These are phyloP conservation scores for Xylaria sp. DNA, from an alignment of 2,329 filamentous ascomycete species.

Conservation along the genomic window DNA sequence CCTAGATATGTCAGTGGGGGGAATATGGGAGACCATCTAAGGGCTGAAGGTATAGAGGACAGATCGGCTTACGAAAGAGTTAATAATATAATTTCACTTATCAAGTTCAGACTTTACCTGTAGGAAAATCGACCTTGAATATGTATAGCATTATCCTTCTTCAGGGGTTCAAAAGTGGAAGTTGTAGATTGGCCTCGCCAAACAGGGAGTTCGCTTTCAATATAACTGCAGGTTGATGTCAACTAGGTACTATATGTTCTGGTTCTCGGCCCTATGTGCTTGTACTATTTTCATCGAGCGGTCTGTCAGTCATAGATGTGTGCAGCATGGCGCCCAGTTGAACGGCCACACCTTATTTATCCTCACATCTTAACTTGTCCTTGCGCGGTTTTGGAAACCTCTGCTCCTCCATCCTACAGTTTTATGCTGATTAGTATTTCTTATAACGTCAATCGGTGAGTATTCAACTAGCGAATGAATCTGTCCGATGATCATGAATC, in stretches of 20 bases:
- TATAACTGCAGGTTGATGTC: not conserved
- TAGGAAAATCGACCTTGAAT: not conserved
- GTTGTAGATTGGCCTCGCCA: not conserved
- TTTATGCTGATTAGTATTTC: no score
- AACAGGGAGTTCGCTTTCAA: not conserved
- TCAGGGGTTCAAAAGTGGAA: not conserved
- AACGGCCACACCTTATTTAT: no score
- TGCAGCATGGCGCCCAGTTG: no score
- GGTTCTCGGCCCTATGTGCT: not conserved
- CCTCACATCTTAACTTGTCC: no score
- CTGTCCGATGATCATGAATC: no score
- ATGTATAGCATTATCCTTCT: not conserved
- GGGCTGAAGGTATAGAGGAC: constrained; percentile 1
- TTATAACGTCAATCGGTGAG: no score
- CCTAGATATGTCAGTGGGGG: not conserved
- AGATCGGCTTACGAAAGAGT: constrained; percentile 8
- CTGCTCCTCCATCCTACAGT: no score
- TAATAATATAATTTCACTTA: constrained; percentile 24
- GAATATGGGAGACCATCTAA: not conserved
- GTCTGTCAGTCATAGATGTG: no score
- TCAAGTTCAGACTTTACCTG: not conserved
- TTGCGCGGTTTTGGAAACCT: no score
- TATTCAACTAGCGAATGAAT: no score
- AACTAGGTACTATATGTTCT: not conserved
- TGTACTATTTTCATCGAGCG: not conserved